A percentile compares a stretch with the other conserved stretches of the same genome.
phyloP scores from a whole-genome alignment of 352 stramenopile species.

The Elongisporangium undulatum region DNA sequence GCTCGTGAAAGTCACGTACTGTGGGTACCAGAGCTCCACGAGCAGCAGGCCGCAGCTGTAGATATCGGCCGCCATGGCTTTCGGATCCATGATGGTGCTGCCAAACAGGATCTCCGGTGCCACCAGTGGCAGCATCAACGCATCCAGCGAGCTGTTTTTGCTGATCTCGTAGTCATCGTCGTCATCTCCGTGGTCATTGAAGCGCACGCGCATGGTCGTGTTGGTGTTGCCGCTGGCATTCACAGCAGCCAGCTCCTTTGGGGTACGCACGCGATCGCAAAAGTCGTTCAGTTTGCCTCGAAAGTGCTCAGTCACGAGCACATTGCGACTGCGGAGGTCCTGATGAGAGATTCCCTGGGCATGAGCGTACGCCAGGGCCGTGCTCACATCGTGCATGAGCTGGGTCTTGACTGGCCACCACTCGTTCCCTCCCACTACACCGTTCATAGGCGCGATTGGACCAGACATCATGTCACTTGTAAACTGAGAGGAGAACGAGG shows the following conservation, averaged over 20 bases:
- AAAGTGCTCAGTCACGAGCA: conserved; percentile 52
- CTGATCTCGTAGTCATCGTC: conserved; percentile 9
- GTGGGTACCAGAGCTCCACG: conserved; percentile 52
- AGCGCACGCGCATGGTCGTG: conserved; percentile 10
- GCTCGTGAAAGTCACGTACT: conserved; percentile 34
- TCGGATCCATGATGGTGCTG: conserved; percentile 6
- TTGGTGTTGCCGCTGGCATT: conserved; percentile 6
- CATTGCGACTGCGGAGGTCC: conserved; percentile 66
- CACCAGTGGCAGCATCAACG: conserved; percentile 29
- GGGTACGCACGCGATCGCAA: conserved; percentile 25
- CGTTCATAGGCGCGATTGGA: too few relatives aligned
- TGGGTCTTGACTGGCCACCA: conserved; percentile 11
- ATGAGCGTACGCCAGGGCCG: conserved; percentile 52
- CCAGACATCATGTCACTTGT: conserved; percentile 42
- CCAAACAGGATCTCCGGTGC: conserved; percentile 41
- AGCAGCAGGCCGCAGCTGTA: conserved; percentile 58
- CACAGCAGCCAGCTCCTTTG: conserved; percentile 7
- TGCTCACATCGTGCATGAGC: conserved; percentile 53
- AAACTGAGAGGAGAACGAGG: conserved; percentile 23
- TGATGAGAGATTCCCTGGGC: conserved; percentile 43
- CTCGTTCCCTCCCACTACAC: too few relatives aligned
- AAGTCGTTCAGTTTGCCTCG: conserved; percentile 61
- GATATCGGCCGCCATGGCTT: conserved; percentile 39
- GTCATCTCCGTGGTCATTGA: conserved; percentile 11
- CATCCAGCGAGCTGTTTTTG: background rate